Base-by-base conservation (phyloP, 2,329 filamentous ascomycete species). In the Nannizziopsis barbatae region DNA sequence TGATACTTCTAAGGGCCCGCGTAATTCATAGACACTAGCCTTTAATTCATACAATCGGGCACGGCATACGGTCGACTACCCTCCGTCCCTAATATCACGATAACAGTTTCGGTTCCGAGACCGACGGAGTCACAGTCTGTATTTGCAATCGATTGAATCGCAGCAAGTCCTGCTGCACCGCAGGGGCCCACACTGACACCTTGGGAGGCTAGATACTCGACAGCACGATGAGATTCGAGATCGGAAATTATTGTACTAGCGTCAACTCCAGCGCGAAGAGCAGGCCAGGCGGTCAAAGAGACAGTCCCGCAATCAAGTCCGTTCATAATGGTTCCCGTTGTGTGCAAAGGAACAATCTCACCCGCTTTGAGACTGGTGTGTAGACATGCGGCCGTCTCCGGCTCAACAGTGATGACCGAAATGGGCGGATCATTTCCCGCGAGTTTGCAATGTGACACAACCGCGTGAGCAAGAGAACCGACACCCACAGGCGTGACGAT, bases 261-360 rank as follows among this genome's bases (percentile, higher is more conserved):
- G 63, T 84, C 78, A 0, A 86, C 71, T 0, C 79, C 75, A 0
- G 67, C 59, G 6, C 68, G 63, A 2, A 89, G 60, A 0, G 78
- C 59, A 0, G 77, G 71, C 80, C 82, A 89, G 0, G 83, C 80
- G 0, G 74, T 77, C 0, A 69, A 69, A 0, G 82, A 85, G 0
- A 84, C 71, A 0, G 80, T 84, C 0, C 82, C 83, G 52, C 83
- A 88, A 54, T 84, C 79, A 68, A 88, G 76, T 0, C 83, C 84
- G 35, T 75, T 73, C 83, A 88, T 87, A 56, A 85, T 85, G 0
- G 81, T 86, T 2, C 75, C 65, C 0, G 67, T 69, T 0, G 81
- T 85, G 6, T 61, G 50, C 1, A 83, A 71, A 0, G 74, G 62
- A 0, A 68, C 70, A 2, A 72, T 63, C 32, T 71, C 56, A 0